A percentile compares a stretch with the other conserved stretches of the same genome.
phyloP scores from a whole-genome alignment of 352 stramenopile genomes.

The Hyaloperonospora arabidopsidis region DNA sequence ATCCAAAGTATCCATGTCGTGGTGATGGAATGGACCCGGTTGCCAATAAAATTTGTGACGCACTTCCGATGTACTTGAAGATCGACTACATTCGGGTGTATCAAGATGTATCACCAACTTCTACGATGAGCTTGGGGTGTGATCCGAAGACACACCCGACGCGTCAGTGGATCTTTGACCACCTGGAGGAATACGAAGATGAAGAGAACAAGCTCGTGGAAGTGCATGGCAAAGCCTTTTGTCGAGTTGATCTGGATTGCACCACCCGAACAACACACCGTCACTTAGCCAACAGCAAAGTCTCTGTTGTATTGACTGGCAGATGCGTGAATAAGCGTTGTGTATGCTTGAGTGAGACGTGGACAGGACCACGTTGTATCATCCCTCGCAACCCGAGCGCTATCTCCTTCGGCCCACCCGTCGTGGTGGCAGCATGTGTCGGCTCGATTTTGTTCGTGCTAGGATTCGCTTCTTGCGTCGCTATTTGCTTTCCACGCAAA shows the following conservation, averaged over 20 bases:
- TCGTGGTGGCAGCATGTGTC: conserved; percentile 15
- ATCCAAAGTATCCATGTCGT: conserved; percentile 47
- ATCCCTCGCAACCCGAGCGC: conserved; percentile 9
- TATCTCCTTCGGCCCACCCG: conserved; percentile 22
- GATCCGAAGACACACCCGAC: conserved; percentile 62
- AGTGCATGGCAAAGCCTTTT: conserved; percentile 61
- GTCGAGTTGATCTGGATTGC: conserved; percentile 48
- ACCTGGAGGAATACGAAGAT: conserved; percentile 72
- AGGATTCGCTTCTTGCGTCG: conserved; percentile 14
- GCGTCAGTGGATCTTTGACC: conserved; percentile 61
- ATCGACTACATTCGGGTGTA: conserved; percentile 79
- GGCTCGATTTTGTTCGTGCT: conserved; percentile 14
- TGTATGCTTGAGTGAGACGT: conserved; percentile 28
- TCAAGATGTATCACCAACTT: conserved; percentile 37
- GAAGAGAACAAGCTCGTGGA: conserved; percentile 45
- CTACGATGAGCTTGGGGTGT: conserved; percentile 49
- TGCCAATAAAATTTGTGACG: conserved; percentile 49
- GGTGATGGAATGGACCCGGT: conserved; percentile 37
- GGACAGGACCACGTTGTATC: conserved; percentile 49
- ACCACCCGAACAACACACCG: conserved; percentile 26
- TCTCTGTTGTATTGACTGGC: conserved; percentile 18
- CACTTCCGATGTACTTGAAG: conserved; percentile 64
- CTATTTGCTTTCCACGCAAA: conserved; percentile 12
- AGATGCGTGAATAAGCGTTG: conserved; percentile 39
- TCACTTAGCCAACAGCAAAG: conserved; percentile 3